Conservation (phyloP, 805 yeast species). For the Zygotorulaspora danielsina region DNA sequence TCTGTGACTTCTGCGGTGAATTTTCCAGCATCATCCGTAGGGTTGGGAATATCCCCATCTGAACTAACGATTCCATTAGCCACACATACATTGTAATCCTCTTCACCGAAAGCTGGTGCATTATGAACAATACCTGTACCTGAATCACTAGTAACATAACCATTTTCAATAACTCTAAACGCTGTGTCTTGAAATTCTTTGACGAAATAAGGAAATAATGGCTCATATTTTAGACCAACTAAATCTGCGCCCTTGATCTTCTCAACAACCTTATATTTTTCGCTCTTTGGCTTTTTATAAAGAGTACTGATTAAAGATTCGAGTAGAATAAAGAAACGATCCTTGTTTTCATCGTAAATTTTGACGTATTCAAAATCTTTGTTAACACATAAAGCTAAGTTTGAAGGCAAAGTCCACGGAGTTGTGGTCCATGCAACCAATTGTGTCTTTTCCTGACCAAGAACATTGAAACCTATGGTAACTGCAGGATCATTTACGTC, state of each 20-base stretch:
- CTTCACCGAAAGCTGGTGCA: conserved; percentile 99
- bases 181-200: conserved; percentile 72
- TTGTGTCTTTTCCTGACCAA: conserved; percentile 73
- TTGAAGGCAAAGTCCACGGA: conserved; percentile 98
- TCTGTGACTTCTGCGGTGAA: conserved; percentile 73
- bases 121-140: conserved; percentile 99
- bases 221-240: conserved; percentile 74
- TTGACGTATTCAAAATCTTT: conserved; percentile 89
- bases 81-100: conserved; percentile 82
- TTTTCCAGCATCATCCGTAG: conserved; percentile 88
- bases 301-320: conserved; percentile 78
- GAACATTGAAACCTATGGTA: conserved; percentile 79
- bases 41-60: conserved; percentile 76
- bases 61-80: conserved; percentile 70
- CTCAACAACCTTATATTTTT: conserved; percentile 78
- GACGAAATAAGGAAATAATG: conserved; percentile 76
- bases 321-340: conserved; percentile 73
- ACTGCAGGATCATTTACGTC: conserved; percentile 97
- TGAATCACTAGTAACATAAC: conserved; percentile 84
- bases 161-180: conserved; percentile 76
- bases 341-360: conserved; percentile 83
- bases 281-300: conserved; percentile 92
- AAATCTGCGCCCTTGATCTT: conserved; percentile 75
- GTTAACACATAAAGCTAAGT: conserved; percentile 86
- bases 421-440: conserved; percentile 99